Percentiles rank a stretch among this genome's conserved stretches.
Conservation (phyloP, 805 yeast genomes). For the Pichia scutulata region DNA sequence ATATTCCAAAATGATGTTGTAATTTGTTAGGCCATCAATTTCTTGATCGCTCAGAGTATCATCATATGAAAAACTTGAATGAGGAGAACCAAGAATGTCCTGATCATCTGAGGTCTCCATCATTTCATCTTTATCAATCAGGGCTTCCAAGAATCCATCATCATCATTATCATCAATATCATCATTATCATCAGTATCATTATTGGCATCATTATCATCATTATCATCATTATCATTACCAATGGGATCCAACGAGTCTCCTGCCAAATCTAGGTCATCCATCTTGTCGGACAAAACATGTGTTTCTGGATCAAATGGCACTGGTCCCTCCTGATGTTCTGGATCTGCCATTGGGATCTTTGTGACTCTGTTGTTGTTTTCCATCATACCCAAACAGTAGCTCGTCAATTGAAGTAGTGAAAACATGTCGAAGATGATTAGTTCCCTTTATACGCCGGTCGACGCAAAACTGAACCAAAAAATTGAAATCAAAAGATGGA, state of each 20-base stretch:
- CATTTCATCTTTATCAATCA: constrained; percentile 27
- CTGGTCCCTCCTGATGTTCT: background rate
- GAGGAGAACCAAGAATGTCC: constrained; percentile 24
- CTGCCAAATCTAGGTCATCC: background rate
- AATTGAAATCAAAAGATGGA: background rate
- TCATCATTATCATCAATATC: background rate
- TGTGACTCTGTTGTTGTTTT: background rate
- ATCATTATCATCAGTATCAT: background rate
- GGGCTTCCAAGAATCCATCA: constrained; percentile 23
- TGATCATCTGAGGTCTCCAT: constrained; percentile 26
- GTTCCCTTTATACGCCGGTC: background rate
- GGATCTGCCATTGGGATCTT: background rate
- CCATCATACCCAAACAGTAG: background rate
- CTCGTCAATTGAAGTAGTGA: background rate
- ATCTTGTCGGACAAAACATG: background rate
- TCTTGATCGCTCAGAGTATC: constrained; percentile 21
- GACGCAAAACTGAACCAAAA: background rate
- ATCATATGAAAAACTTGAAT: constrained; percentile 22
- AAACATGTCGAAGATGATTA: background rate
- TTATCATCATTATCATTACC: background rate
- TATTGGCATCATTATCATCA: background rate
- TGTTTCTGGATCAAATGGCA: constrained; percentile 6
- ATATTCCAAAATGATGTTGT: constrained; percentile 27
- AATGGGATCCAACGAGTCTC: background rate
- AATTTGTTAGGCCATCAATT: constrained; percentile 28